A percentile compares a stretch with the other conserved stretches of the same genome.
phyloP scores from a whole-genome alignment of 305 asterid genomes.

The Solanum hybrid region DNA sequence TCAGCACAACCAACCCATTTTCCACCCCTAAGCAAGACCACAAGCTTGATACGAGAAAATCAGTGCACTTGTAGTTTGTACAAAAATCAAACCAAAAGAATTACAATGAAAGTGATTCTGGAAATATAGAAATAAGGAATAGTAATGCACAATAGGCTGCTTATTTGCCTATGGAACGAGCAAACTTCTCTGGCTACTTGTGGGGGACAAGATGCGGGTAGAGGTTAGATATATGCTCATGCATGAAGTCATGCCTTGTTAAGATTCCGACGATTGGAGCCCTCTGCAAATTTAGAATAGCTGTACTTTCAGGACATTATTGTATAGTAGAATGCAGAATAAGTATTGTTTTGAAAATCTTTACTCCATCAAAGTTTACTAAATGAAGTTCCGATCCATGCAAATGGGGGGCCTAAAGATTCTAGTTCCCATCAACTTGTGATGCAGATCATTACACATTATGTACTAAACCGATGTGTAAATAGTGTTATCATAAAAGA shows the following conservation, averaged over 20 bases:
- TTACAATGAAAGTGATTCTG: not conserved
- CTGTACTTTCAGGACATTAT: not conserved
- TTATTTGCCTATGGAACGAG: not conserved
- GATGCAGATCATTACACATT: not conserved
- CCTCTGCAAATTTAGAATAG: constrained; percentile 44
- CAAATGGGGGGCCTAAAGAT: not conserved
- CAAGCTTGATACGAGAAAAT: not conserved
- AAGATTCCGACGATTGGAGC: constrained; percentile 81
- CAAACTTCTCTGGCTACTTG: constrained; percentile 19
- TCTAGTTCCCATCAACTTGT: not conserved
- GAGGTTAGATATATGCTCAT: constrained; percentile 76
- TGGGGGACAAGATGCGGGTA: constrained; percentile 50
- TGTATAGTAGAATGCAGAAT: not conserved
- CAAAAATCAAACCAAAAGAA: not conserved
- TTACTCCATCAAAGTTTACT: not conserved
- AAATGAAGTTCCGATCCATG: not conserved
- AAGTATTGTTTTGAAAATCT: not conserved
- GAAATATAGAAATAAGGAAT: not conserved
- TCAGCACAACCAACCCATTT: not conserved
- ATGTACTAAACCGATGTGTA: not conserved
- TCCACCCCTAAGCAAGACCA: not conserved
- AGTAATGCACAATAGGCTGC: not conserved
- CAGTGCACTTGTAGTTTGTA: not conserved
- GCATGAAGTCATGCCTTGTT: constrained; percentile 95
- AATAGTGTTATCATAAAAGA: not conserved